These are phyloP conservation scores for Biscogniauxia marginata DNA, from an alignment of 2,329 filamentous ascomycete genomes.

Conservation along the genomic window DNA sequence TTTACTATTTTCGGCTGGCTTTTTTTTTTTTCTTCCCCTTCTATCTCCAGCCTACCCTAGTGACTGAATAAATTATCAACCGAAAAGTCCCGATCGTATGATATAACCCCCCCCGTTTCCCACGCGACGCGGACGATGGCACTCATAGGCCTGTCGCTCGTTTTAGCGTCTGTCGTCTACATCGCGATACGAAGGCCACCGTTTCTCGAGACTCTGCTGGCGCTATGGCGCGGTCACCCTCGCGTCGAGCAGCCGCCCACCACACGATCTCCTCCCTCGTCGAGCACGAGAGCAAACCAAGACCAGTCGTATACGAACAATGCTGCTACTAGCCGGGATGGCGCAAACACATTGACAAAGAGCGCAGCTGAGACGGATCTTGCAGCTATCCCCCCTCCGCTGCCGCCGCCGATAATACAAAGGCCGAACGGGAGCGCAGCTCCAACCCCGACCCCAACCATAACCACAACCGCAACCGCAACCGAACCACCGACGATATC, in stretches of 20 bases:
- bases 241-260: conserved; percentile 27
- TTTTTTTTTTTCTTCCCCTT: background rate
- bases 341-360: conserved; percentile 5
- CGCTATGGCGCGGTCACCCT: conserved; percentile 31
- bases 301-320: background rate
- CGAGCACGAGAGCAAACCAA: background rate
- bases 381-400: conserved; percentile 40
- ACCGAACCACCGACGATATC: conserved; percentile 14
- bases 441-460: background rate
- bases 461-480: background rate
- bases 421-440: conserved; percentile 4
- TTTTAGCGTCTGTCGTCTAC: conserved; percentile 60
- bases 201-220: conserved; percentile 45
- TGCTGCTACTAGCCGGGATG: conserved; percentile 2
- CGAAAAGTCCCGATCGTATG: background rate
- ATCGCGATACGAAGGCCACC: conserved; percentile 53
- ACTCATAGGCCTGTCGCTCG: conserved; percentile 59
- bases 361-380: conserved; percentile 24
- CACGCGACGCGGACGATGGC: conserved; percentile 42
- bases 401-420: conserved; percentile 22
- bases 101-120: background rate
- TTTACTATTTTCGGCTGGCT: background rate
- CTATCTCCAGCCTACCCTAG: background rate
- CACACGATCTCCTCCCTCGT: conserved; percentile 12
- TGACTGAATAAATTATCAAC: background rate